Base-by-base conservation (phyloP, 495 filamentous ascomycete species). In the Aspergillus incahuasiensis region DNA sequence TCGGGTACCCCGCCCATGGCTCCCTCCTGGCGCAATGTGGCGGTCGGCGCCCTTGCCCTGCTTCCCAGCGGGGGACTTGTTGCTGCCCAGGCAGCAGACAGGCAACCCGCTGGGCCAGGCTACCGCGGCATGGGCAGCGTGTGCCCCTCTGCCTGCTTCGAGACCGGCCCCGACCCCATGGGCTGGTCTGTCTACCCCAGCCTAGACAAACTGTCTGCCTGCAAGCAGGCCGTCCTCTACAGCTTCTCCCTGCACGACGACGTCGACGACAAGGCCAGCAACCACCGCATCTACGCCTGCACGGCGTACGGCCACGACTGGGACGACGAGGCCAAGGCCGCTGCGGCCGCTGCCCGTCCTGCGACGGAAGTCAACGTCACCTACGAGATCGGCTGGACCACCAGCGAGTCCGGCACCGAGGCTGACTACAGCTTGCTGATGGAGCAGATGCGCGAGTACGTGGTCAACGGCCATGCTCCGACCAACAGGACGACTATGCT, bases 171-270 rank as follows among this genome's bases (percentile, higher is more conserved):
- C 2, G 61, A 62, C 50, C 32, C 62, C 1, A 52, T 34, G 0
- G 71, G 70, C 35, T 71, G 70, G 70, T 68, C 70, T 41, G 57
- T 57, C 24, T 71, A 71, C 39, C 68, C 48, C 40, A 59, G 64
- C 45, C 49, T 71, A 24, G 42, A 62, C 2, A 44, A 62, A 54
- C 32, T 67, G 42, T 39, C 50, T 15, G 43, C 22, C 7, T 73
- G 70, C 55, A 28, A 63, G 15, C 43, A 67, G 58, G 61, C 58
- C 25, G 49, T 71, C 41, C 68, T 70, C 43, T 70, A 67, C 30
- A 47, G 56, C 54, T 73, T 73, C 38, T 59, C 56, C 20, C 47
- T 71, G 38, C 61, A 28, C 25, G 25, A 28, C 8, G 25, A 28
- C 25, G 25, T 28, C 25, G 25, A 28, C 8, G 25, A 28, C 25